These are phyloP conservation scores for Helminthosporium solani DNA, from an alignment of 2,329 filamentous ascomycete species.

Conservation along the genomic window DNA sequence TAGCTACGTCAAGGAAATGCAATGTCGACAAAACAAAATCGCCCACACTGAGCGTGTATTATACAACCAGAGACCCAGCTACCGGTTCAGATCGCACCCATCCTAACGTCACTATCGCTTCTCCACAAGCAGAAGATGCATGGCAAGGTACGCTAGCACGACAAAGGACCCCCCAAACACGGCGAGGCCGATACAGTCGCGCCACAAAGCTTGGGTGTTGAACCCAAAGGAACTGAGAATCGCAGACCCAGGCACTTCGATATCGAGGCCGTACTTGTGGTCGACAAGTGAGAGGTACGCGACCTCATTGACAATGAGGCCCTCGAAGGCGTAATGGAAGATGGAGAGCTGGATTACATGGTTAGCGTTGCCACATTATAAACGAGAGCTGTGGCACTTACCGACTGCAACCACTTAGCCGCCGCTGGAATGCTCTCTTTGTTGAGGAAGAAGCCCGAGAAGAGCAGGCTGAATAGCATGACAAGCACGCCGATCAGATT, in stretches of 20 bases:
- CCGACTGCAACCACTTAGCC: conserved; percentile 84
- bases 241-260: conserved; percentile 89
- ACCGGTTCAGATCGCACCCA: not conserved
- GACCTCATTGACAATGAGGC: conserved; percentile 95
- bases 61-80: too few relatives aligned
- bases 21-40: not conserved
- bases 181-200: conserved; percentile 76
- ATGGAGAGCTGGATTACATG: conserved; percentile 70
- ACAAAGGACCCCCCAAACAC: conserved; percentile 83
- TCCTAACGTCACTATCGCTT: conserved; percentile 58
- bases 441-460: conserved; percentile 91
- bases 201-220: conserved; percentile 81
- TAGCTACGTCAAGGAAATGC: not conserved
- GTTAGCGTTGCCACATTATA: conserved; percentile 9
- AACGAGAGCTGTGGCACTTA: conserved; percentile 44
- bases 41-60: too few relatives aligned
- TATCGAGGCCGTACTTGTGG: conserved; percentile 93
- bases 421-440: conserved; percentile 86
- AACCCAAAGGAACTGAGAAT: conserved; percentile 96
- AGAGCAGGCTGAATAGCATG: conserved; percentile 95
- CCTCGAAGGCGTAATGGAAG: conserved; percentile 97
- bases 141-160: conserved; percentile 81
- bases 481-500: conserved; percentile 92
- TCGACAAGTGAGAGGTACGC: conserved; percentile 85
- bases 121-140: conserved; percentile 93